Percentiles rank a stretch among this genome's conserved stretches.
phyloP scores from a whole-genome alignment of 768 basidiomycete species.

The Lentinus brumalis region DNA sequence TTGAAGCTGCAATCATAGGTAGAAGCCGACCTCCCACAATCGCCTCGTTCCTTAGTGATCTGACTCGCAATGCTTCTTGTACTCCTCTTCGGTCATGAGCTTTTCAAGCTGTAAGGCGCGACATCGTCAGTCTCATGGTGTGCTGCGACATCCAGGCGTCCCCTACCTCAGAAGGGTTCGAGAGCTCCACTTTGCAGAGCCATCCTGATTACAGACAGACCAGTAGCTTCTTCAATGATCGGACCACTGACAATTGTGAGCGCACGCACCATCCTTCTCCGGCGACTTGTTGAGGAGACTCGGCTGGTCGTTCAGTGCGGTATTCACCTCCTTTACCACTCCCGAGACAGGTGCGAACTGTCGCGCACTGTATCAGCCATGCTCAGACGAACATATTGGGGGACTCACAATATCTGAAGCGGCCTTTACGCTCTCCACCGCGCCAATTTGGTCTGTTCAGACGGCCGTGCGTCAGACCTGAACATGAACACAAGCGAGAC shows the following conservation, averaged over 20 bases:
- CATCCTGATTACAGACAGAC: constrained; percentile 61
- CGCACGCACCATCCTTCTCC: constrained; percentile 72
- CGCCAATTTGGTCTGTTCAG: constrained; percentile 75
- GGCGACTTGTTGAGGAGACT: constrained; percentile 87
- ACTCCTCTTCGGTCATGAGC: constrained; percentile 77
- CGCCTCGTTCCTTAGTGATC: constrained; percentile 7
- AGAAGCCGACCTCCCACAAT: constrained; percentile 11
- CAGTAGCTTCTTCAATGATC: background rate
- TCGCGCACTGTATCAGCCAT: constrained; percentile 4
- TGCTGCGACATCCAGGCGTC: background rate
- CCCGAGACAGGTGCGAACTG: constrained; percentile 96
- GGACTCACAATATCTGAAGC: constrained; percentile 83
- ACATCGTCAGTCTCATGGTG: background rate
- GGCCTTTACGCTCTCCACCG: constrained; percentile 95
- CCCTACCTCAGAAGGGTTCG: constrained; percentile 74
- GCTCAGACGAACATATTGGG: background rate
- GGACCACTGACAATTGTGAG: background rate
- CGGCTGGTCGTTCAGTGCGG: constrained; percentile 63
- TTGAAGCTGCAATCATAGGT: constrained; percentile 10
- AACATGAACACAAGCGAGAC: background rate
- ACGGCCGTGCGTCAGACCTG: too few relatives aligned
- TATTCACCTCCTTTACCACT: constrained; percentile 77
- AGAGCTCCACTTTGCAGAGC: constrained; percentile 91
- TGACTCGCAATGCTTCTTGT: constrained; percentile 59
- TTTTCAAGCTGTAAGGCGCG: constrained; percentile 53